Evolutionary conservation across 495 filamentous ascomycete species (phyloP).

Genomic region (Bombardia bombarda): DNA sequence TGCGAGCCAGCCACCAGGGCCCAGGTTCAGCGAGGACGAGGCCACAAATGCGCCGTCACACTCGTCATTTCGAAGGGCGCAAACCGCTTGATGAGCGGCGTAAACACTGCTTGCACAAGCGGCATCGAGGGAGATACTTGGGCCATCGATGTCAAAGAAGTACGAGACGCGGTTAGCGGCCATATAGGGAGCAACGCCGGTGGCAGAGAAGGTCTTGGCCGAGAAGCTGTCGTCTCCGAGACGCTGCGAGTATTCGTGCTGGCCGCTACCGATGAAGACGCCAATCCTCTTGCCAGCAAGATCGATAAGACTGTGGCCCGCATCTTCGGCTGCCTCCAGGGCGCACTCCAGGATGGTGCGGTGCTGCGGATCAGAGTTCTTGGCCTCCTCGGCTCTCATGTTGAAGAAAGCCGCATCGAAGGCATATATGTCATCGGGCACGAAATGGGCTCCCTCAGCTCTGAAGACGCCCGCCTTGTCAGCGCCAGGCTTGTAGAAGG

Average conservation of each 20-base stretch:
- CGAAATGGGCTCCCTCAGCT: conserved; percentile 74
- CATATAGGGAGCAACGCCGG: conserved; percentile 36
- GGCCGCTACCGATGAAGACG: conserved; percentile 78
- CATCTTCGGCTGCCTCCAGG: conserved; percentile 81
- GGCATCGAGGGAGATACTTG: conserved; percentile 72
- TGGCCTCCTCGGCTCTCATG: conserved; percentile 62
- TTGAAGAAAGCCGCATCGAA: conserved; percentile 88
- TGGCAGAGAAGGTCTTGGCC: conserved; percentile 17
- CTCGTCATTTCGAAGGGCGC: conserved; percentile 57
- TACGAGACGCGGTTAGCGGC: conserved; percentile 57
- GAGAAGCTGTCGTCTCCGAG: conserved; percentile 53
- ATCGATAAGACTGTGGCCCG: conserved; percentile 68
- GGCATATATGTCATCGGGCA: conserved; percentile 58
- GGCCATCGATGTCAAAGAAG: conserved; percentile 49
- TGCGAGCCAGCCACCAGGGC: conserved; percentile 48
- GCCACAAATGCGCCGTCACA: conserved; percentile 43
- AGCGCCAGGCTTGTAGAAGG: conserved; percentile 68
- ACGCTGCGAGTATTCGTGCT: conserved; percentile 79
- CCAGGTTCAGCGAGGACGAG: conserved; percentile 48
- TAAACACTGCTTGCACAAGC: conserved; percentile 73
- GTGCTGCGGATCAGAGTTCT: conserved; percentile 78
- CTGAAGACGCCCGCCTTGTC: conserved; percentile 65
- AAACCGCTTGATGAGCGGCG: conserved; percentile 65
- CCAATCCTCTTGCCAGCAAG: conserved; percentile 70
- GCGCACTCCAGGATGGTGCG: conserved; percentile 71